phyloP scores from a whole-genome alignment of 2,329 filamentous ascomycete genomes.

The Parascedosporium putredinis region DNA sequence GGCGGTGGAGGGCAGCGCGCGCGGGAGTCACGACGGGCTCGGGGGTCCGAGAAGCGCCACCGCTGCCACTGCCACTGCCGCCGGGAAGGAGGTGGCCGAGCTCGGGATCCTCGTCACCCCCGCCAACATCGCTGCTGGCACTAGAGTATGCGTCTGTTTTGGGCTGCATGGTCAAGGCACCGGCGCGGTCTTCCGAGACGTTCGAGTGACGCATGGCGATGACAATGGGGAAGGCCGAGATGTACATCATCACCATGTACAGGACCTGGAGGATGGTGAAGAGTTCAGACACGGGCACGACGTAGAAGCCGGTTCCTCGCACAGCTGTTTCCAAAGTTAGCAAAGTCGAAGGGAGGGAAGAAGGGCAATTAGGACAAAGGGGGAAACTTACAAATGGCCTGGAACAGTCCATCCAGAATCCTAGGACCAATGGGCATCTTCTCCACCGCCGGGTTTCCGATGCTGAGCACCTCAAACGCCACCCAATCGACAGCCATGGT shows the following conservation, averaged over 20 bases:
- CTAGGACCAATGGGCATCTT: constrained; percentile 40
- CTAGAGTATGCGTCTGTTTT: constrained; percentile 14
- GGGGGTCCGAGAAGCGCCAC: not conserved
- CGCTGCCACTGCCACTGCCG: too few relatives aligned
- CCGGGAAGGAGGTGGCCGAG: constrained; percentile 3
- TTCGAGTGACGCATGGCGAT: constrained; percentile 60
- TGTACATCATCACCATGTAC: constrained; percentile 58
- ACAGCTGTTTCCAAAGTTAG: constrained; percentile 33
- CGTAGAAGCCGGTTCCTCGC: constrained; percentile 55
- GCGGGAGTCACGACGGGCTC: not conserved
- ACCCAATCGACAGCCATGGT: constrained; percentile 56
- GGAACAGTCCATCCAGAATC: constrained; percentile 55
- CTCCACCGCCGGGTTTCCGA: constrained; percentile 47
- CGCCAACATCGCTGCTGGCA: not conserved
- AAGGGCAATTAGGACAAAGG: too few relatives aligned
- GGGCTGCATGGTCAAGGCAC: not conserved
- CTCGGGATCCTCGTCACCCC: constrained; percentile 11
- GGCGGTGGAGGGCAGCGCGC: not conserved
- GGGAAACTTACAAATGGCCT: constrained; percentile 38
- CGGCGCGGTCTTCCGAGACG: constrained; percentile 58
- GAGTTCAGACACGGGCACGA: constrained; percentile 46
- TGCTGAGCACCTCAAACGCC: constrained; percentile 54
- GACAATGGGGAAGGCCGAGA: constrained; percentile 51
- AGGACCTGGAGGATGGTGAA: constrained; percentile 49
- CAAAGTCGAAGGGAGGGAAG: not conserved